Evolutionary conservation across 2,329 filamentous ascomycete genomes (phyloP).

Genomic region (Dactylellina haptotyla): DNA sequence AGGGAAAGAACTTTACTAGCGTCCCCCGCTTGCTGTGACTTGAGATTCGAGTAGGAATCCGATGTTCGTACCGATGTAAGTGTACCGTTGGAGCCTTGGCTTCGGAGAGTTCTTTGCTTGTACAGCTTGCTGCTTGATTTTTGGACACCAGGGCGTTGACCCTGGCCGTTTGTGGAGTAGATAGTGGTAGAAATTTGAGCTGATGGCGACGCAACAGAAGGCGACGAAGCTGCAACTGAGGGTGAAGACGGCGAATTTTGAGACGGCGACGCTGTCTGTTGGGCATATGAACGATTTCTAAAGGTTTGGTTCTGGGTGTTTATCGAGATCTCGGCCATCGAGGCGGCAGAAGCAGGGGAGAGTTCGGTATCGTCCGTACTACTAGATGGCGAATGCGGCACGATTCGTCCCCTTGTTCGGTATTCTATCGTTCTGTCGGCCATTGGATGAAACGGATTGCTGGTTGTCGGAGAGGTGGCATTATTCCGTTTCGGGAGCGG

Average conservation of each 20-base stretch:
- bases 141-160: background rate
- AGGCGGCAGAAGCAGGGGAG: slow-evolving; percentile 1
- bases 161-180: slow-evolving; percentile 26
- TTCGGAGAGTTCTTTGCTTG: slow-evolving; percentile 26
- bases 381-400: slow-evolving; percentile 42
- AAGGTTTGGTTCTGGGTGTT: slow-evolving; percentile 26
- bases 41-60: slow-evolving; percentile 31
- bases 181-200: slow-evolving; percentile 41
- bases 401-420: slow-evolving; percentile 27
- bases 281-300: slow-evolving; percentile 19
- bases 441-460: slow-evolving; percentile 9
- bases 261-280: slow-evolving; percentile 19
- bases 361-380: slow-evolving; percentile 22
- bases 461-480: slow-evolving; percentile 15
- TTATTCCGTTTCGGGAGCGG: slow-evolving; percentile 23
- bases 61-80: slow-evolving; percentile 26
- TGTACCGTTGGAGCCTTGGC: slow-evolving; percentile 27
- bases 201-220: background rate
- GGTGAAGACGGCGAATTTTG: slow-evolving; percentile 31
- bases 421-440: slow-evolving; percentile 45
- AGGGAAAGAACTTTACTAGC: slow-evolving; percentile 76
- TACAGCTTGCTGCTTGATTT: slow-evolving; percentile 36
- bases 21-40: slow-evolving; percentile 65
- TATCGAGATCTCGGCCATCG: slow-evolving; percentile 21
- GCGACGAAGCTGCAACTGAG: background rate